These are phyloP conservation scores for Erysimum cheiri DNA, from an alignment of 441 rosid species.

Conservation along the genomic window DNA sequence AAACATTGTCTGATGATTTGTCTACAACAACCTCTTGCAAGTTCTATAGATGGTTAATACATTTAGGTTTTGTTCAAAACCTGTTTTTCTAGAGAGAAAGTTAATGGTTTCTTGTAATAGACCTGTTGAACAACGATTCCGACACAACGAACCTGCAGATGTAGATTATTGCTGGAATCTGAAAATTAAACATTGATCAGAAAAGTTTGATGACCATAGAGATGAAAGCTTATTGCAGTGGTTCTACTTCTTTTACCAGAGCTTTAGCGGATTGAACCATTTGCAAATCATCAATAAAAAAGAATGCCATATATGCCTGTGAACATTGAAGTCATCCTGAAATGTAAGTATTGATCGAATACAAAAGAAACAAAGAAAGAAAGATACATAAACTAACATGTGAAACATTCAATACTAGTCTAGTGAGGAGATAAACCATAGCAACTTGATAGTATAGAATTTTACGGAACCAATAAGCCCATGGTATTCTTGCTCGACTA, in stretches of 20 bases:
- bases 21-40: no score
- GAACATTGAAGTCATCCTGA: slow-evolving; percentile 15
- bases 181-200: slow-evolving; percentile 39
- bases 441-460: slow-evolving; percentile 93
- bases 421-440: slow-evolving; percentile 81
- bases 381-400: slow-evolving; percentile 58
- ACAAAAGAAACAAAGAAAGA: slow-evolving; percentile 14
- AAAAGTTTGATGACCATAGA: slow-evolving; percentile 13
- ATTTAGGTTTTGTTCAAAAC: not conserved
- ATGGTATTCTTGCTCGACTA: slow-evolving; percentile 64
- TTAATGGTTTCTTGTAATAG: slow-evolving; percentile 9
- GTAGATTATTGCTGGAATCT: slow-evolving; percentile 97
- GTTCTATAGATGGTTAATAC: not conserved
- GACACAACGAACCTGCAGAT: slow-evolving; percentile 89
- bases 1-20: no score
- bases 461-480: slow-evolving; percentile 93
- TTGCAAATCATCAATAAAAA: slow-evolving; percentile 79
- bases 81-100: not conserved
- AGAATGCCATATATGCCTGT: slow-evolving; percentile 96
- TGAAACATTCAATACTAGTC: slow-evolving; percentile 87
- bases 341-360: slow-evolving; percentile 17
- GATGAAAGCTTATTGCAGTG: not conserved
- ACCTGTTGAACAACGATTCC: slow-evolving; percentile 76
- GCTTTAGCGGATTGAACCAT: slow-evolving; percentile 95
- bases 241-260: slow-evolving; percentile 54